phyloP scores from a whole-genome alignment of 306 rosid species.

The Lathyrus sativus region DNA sequence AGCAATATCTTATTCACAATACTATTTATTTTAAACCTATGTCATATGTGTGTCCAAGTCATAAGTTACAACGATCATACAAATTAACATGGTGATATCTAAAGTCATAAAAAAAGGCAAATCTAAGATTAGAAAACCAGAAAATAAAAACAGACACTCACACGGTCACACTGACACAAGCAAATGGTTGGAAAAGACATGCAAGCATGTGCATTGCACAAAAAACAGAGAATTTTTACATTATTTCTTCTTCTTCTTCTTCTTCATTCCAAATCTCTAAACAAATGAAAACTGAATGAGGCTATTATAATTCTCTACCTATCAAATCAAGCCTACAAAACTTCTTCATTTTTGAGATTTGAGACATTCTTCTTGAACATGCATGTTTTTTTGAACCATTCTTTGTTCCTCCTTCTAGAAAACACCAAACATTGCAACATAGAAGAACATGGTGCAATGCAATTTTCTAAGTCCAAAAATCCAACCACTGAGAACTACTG shows the following conservation, averaged over 20 bases:
- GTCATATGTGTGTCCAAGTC: constrained; percentile 2
- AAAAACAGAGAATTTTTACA: constrained; percentile 36
- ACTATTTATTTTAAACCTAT: constrained; percentile 5
- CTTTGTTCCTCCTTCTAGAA: constrained; percentile 38
- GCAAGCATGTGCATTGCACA: constrained; percentile 29
- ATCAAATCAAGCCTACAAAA: constrained; percentile 47
- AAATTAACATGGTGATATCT: background rate
- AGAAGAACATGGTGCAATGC: constrained; percentile 1
- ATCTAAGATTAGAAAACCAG: background rate
- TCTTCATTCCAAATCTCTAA: constrained; percentile 37
- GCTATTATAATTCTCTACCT: constrained; percentile 39
- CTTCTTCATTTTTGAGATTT: constrained; percentile 17
- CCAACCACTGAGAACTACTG: constrained; percentile 60
- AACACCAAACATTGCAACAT: constrained; percentile 36
- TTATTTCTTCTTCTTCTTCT: constrained; percentile 28
- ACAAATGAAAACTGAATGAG: constrained; percentile 30
- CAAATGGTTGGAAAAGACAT: constrained; percentile 36
- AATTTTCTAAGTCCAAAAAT: constrained; percentile 61
- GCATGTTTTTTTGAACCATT: background rate
- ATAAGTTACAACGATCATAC: constrained; percentile 2
- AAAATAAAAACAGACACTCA: constrained; percentile 9
- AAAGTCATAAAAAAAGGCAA: background rate
- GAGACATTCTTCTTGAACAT: constrained; percentile 27
- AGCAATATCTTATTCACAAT: constrained; percentile 1
- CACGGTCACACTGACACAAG: constrained; percentile 12